phyloP scores from a whole-genome alignment of 805 yeast species.

The Cyberlindnera mycetangii region DNA sequence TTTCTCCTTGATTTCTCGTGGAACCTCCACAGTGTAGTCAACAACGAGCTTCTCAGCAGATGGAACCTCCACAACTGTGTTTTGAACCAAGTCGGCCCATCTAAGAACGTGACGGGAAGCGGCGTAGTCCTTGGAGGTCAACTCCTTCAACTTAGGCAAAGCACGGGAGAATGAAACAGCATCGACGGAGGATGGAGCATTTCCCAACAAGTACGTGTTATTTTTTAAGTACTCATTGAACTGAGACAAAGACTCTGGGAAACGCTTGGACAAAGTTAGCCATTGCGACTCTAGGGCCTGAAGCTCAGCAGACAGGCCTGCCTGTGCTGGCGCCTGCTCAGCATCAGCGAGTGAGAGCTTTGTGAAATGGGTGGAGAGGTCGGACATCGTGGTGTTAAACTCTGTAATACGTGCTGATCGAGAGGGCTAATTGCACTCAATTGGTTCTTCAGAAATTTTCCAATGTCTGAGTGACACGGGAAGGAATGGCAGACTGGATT shows the following conservation, averaged over 20 bases:
- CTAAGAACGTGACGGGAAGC: constrained; percentile 80
- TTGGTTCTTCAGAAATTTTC: background rate
- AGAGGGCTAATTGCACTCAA: background rate
- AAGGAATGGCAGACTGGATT: constrained; percentile 4
- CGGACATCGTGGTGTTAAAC: no score
- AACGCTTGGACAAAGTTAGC: constrained; percentile 64
- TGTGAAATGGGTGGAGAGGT: constrained; percentile 30
- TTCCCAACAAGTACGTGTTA: constrained; percentile 69
- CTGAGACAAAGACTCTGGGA: constrained; percentile 51
- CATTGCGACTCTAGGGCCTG: constrained; percentile 77
- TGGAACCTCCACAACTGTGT: constrained; percentile 53
- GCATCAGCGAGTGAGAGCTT: constrained; percentile 27
- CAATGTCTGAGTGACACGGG: background rate
- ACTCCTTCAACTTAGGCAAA: constrained; percentile 56
- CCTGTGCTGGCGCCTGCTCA: constrained; percentile 23
- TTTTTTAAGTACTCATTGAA: constrained; percentile 70
- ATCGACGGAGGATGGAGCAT: constrained; percentile 67
- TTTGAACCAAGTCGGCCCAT: constrained; percentile 90
- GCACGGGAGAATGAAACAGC: constrained; percentile 57
- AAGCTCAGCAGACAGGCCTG: constrained; percentile 42
- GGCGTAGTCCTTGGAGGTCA: constrained; percentile 54
- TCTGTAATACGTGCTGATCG: no score
- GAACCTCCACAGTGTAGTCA: constrained; percentile 59
- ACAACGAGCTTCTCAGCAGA: constrained; percentile 52
- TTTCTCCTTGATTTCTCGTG: constrained; percentile 68